These are phyloP conservation scores for Thielaviopsis cerberus DNA, from an alignment of 2,329 filamentous ascomycete species.

Conservation along the genomic window DNA sequence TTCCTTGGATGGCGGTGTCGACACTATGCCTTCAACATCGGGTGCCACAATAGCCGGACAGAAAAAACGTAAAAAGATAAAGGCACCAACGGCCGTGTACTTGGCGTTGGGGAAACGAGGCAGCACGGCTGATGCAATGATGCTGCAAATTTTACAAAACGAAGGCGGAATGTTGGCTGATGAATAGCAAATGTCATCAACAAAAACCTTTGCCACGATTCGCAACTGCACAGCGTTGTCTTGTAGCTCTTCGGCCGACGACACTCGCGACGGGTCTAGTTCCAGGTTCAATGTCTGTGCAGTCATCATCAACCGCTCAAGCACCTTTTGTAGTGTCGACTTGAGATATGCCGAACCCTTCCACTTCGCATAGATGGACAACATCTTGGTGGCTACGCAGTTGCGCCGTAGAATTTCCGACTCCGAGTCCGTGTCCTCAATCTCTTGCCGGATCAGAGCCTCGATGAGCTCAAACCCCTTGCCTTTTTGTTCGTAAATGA, in stretches of 20 bases:
- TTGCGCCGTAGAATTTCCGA: constrained; percentile 48
- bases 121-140: constrained; percentile 47
- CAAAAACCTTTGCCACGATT: constrained; percentile 51
- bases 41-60: constrained; percentile 55
- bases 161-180: constrained; percentile 40
- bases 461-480: constrained; percentile 45
- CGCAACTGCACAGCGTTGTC: constrained; percentile 48
- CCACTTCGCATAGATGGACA: constrained; percentile 55
- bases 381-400: constrained; percentile 54
- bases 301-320: constrained; percentile 46
- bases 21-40: constrained; percentile 47
- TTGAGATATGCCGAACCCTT: constrained; percentile 46
- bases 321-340: constrained; percentile 44
- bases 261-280: constrained; percentile 43
- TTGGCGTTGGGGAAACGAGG: constrained; percentile 49
- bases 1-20: constrained; percentile 42
- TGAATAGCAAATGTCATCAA: constrained; percentile 50
- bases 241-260: constrained; percentile 41
- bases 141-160: constrained; percentile 49
- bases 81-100: constrained; percentile 53
- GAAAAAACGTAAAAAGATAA: constrained; percentile 54
- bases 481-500: constrained; percentile 50
- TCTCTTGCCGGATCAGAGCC: constrained; percentile 48
- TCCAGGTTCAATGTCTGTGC: constrained; percentile 51
- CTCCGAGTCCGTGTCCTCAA: constrained; percentile 52